phyloP scores from a whole-genome alignment of 31 red algal genomes.

The Asparagopsis taxiformis region DNA sequence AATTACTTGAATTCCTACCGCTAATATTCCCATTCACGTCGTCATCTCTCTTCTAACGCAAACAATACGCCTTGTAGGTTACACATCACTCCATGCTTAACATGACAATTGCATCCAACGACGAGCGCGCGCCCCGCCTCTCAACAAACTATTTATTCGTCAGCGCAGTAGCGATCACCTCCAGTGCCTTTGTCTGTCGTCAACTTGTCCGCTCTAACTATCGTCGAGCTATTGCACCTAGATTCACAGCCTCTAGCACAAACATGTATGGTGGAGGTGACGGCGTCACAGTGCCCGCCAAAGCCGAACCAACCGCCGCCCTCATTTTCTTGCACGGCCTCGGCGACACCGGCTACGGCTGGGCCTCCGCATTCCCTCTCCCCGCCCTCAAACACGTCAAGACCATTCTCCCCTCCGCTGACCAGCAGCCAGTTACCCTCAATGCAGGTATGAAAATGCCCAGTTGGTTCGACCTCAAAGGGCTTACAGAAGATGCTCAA shows the following conservation, averaged over 20 bases:
- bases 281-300: conserved; percentile 43
- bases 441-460: conserved; percentile 68
- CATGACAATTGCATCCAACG: too few species aligned
- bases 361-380: conserved; percentile 72
- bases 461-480: conserved; percentile 73
- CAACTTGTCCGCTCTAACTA: too few species aligned
- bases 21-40: too few species aligned
- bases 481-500: conserved; percentile 39
- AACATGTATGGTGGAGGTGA: conserved; percentile 58
- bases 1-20: too few species aligned
- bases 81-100: too few species aligned
- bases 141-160: too few species aligned
- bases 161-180: too few species aligned
- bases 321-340: conserved; percentile 86
- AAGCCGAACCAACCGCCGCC: conserved; percentile 30
- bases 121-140: too few species aligned
- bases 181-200: too few species aligned
- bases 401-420: conserved; percentile 71
- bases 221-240: too few species aligned
- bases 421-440: conserved; percentile 45
- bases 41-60: too few species aligned
- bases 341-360: conserved; percentile 73
- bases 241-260: not conserved
- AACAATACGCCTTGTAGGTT: too few species aligned
- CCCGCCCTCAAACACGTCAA: conserved; percentile 26